These are phyloP conservation scores for Tolypocladium pustulatum DNA, from an alignment of 2,329 filamentous ascomycete genomes.

Conservation along the genomic window DNA sequence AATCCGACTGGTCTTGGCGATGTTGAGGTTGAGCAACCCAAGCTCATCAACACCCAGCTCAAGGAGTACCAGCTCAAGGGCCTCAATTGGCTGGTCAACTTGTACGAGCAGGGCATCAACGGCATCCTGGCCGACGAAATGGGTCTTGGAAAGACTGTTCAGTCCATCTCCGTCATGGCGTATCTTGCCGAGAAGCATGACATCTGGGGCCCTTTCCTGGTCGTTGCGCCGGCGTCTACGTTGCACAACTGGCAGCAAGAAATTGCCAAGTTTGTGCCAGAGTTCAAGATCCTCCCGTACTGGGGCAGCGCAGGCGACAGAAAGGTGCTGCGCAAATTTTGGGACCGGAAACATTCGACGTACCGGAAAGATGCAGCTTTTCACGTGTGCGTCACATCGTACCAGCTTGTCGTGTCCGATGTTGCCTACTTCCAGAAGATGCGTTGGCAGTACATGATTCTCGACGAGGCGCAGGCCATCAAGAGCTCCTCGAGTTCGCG, in stretches of 20 bases:
- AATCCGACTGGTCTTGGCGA: constrained; percentile 93
- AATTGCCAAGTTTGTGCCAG: constrained; percentile 87
- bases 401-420: constrained; percentile 93
- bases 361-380: constrained; percentile 91
- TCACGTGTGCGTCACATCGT: constrained; percentile 93
- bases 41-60: constrained; percentile 83
- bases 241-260: constrained; percentile 99
- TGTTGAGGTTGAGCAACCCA: constrained; percentile 88
- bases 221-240: constrained; percentile 91
- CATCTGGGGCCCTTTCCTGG: constrained; percentile 95
- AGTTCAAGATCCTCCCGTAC: constrained; percentile 91
- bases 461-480: constrained; percentile 97
- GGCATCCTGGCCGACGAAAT: constrained; percentile 98
- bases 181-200: constrained; percentile 96
- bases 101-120: constrained; percentile 99
- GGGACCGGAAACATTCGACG: constrained; percentile 95
- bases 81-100: constrained; percentile 96
- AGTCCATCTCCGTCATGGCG: constrained; percentile 98
- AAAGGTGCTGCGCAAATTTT: constrained; percentile 95
- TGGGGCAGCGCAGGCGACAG: constrained; percentile 93
- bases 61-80: constrained; percentile 99
- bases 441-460: constrained; percentile 99
- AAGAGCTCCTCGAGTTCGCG: constrained; percentile 94
- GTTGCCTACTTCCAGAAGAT: constrained; percentile 98
- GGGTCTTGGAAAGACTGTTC: constrained; percentile 98